phyloP scores from a whole-genome alignment of 306 rosid species.

The Fragaria iinumae region DNA sequence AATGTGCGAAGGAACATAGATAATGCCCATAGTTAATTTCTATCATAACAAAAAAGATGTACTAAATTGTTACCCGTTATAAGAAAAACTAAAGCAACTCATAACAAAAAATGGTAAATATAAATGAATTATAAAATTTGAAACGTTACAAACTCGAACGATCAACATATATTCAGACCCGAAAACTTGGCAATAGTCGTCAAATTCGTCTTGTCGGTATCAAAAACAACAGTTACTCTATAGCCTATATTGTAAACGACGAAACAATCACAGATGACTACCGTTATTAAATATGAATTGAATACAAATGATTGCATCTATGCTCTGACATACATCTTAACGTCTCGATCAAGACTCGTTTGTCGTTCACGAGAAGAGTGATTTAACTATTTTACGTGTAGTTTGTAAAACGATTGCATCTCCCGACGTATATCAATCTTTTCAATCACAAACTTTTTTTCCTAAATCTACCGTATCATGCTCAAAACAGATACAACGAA shows the following conservation, averaged over 20 bases:
- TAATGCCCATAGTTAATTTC: not conserved
- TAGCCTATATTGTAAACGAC: no score
- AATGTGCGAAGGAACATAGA: not conserved
- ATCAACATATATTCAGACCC: not conserved
- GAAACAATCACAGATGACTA: not conserved
- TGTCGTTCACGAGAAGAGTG: not conserved
- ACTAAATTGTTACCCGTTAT: not conserved
- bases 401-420: no score
- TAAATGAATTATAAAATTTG: not conserved
- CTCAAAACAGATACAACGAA: not conserved
- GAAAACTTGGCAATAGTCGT: not conserved
- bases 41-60: not conserved
- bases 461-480: not conserved
- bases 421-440: not conserved
- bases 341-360: not conserved
- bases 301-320: not conserved
- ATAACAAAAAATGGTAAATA: not conserved
- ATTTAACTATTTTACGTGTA: not conserved
- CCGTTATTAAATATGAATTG: not conserved
- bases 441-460: not conserved
- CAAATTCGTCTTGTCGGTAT: not conserved
- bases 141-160: not conserved
- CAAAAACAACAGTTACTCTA: not conserved
- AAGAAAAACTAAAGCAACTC: not conserved
- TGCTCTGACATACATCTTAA: not conserved